Evolutionary conservation across 2,329 filamentous ascomycete species (phyloP).

Genomic region (Monosporascus ibericus): DNA sequence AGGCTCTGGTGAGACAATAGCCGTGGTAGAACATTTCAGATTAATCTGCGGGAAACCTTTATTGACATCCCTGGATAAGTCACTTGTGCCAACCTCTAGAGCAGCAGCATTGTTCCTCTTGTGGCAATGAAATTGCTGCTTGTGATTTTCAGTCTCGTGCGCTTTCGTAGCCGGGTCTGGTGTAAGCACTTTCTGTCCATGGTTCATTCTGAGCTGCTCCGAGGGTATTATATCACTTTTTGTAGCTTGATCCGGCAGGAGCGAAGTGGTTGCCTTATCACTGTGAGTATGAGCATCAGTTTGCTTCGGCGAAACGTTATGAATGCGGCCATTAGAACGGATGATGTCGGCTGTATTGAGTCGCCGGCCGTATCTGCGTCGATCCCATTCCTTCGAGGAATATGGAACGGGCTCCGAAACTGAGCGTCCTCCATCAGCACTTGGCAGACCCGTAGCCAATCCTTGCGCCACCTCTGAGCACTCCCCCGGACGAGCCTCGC

Average conservation of each 20-base stretch:
- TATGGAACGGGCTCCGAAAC: conserved; percentile 10
- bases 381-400: background rate
- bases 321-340: background rate
- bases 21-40: conserved; percentile 23
- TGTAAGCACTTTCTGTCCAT: background rate
- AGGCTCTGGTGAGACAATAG: conserved; percentile 40
- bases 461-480: background rate
- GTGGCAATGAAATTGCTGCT: conserved; percentile 16
- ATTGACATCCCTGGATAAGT: conserved; percentile 16
- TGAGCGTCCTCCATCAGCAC: conserved; percentile 5
- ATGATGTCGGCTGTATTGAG: background rate
- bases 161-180: background rate
- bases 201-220: background rate
- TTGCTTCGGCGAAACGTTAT: background rate
- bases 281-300: background rate
- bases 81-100: conserved; percentile 20
- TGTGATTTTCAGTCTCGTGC: background rate
- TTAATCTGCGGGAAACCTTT: conserved; percentile 20
- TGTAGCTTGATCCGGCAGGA: background rate
- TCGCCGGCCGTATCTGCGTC: background rate
- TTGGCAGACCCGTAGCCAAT: background rate
- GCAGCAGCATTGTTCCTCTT: conserved; percentile 20
- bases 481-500: conserved; percentile 1
- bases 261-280: background rate
- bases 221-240: background rate